Conservation (phyloP, 352 stramenopile genomes). For the Pythium phragmitis region DNA sequence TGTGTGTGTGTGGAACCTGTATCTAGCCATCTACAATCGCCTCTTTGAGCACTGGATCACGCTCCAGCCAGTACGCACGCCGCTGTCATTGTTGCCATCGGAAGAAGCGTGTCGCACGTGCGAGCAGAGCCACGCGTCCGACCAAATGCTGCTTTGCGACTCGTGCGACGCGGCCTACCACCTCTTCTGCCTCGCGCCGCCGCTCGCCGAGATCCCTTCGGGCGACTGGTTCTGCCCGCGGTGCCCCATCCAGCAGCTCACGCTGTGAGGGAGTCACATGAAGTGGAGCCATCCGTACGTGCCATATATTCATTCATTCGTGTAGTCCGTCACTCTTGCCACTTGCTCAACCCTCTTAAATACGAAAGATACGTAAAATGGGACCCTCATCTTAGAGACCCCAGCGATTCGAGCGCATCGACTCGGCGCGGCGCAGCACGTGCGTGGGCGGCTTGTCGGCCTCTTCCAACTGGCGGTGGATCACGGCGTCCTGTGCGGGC, state of each 20-base stretch:
- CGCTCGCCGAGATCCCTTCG: constrained; percentile 54
- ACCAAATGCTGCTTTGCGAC: constrained; percentile 83
- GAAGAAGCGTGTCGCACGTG: constrained; percentile 77
- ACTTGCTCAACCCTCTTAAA: background rate
- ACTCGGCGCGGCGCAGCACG: constrained; percentile 16
- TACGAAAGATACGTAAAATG: background rate
- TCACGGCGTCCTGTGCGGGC: constrained; percentile 52
- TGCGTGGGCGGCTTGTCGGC: constrained; percentile 14
- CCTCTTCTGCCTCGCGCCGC: constrained; percentile 73
- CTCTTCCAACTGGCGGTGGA: constrained; percentile 42
- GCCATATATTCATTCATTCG: too few species aligned
- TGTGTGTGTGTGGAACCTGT: constrained; percentile 2
- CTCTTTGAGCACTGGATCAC: constrained; percentile 80
- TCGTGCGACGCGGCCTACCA: constrained; percentile 86
- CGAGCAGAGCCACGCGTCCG: constrained; percentile 53
- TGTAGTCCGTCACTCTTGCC: too few species aligned
- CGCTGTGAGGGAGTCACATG: constrained; percentile 3
- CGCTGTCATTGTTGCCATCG: constrained; percentile 45
- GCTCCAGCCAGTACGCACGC: constrained; percentile 49
- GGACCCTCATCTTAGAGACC: background rate
- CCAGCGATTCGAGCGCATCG: constrained; percentile 16
- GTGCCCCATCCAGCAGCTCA: constrained; percentile 41
- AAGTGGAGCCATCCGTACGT: background rate
- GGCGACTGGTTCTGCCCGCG: constrained; percentile 82
- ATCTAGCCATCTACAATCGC: constrained; percentile 70